Base-by-base conservation (phyloP, 768 basidiomycete genomes). In the Gyrodon lividus region DNA sequence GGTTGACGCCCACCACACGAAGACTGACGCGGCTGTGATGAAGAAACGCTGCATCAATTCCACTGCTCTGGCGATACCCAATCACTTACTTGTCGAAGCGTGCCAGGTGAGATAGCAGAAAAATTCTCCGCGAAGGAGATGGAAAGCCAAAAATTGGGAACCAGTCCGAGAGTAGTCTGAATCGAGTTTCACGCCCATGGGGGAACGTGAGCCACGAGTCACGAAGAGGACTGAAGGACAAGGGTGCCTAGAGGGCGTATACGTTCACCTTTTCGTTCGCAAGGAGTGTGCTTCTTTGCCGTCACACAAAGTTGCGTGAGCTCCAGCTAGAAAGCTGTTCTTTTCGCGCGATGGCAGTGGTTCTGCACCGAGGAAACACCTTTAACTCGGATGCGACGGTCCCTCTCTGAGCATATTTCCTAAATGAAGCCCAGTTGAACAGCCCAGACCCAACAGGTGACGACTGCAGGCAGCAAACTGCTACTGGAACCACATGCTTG, bases 111-210 rank as follows among this genome's bases (percentile, higher is more conserved):
- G 23, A 30, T 4, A 13, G 39, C 39, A 19, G n/a, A n/a, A n/a
- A 26, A 49, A 20, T 34, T 41, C 55, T 59, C 61, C 50, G 52
- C 61, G 33, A 62, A 57, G 51, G 53, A 59, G 49, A 49, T 5
- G 16, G 23, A 13, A 26, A n/a, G 1, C 51, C 53, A 58, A 61
- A 62, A 58, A 57, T 35, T 55, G 12, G 33, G 37, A 53, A 62
- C 64, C 64, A 66, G 62, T 14, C 54, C 59, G 20, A 66, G 62
- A 67, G 45, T 56, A 67, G 62, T 69, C 66, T 67, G 66, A 67
- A 65, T 65, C 62, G 65, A 59, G 67, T 67, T 67, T 46, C 62
- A 58, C 67, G 23, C 54, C 20, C 50, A 10, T 16, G 4, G 17
- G 40, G 24, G 43, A 50, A 43, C 58, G 37, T 26, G 64, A 44